These are phyloP conservation scores for Aspergillus alliaceus DNA, from an alignment of 2,329 filamentous ascomycete genomes.

Conservation along the genomic window DNA sequence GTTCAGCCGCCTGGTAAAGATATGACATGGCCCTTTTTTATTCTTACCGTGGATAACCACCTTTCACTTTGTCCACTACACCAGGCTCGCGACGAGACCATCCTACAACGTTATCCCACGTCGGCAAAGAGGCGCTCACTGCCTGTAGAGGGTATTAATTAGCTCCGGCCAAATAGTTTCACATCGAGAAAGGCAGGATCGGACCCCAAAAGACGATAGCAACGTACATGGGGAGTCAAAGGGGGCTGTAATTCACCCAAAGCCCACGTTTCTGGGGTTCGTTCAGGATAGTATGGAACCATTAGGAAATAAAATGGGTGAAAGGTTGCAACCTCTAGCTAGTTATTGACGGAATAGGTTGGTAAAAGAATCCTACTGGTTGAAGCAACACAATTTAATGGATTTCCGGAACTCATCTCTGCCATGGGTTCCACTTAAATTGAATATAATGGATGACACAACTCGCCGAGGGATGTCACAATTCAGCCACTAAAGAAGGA, in stretches of 20 bases:
- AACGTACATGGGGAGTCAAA: background rate
- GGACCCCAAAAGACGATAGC: background rate
- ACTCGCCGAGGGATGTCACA: background rate
- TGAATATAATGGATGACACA: too few species aligned
- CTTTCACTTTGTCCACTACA: background rate
- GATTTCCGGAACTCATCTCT: too few species aligned
- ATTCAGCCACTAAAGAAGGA: too few species aligned
- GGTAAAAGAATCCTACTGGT: too few species aligned
- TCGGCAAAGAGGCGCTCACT: background rate
- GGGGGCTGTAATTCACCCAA: background rate
- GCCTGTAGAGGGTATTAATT: background rate
- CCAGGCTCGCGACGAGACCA: background rate
- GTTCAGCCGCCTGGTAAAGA: too few species aligned
- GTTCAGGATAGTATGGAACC: background rate
- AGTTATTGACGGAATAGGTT: too few species aligned
- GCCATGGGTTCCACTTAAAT: background rate
- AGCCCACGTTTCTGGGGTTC: background rate
- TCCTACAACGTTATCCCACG: background rate
- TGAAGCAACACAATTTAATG: too few species aligned
- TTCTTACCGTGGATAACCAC: background rate
- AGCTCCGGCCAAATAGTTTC: background rate
- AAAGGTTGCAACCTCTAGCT: too few species aligned
- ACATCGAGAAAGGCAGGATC: background rate
- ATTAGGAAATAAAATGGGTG: too few species aligned
- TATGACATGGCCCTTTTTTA: too few species aligned